Evolutionary conservation across 768 basidiomycete species (phyloP).

Genomic region (Wakefieldia striispora): DNA sequence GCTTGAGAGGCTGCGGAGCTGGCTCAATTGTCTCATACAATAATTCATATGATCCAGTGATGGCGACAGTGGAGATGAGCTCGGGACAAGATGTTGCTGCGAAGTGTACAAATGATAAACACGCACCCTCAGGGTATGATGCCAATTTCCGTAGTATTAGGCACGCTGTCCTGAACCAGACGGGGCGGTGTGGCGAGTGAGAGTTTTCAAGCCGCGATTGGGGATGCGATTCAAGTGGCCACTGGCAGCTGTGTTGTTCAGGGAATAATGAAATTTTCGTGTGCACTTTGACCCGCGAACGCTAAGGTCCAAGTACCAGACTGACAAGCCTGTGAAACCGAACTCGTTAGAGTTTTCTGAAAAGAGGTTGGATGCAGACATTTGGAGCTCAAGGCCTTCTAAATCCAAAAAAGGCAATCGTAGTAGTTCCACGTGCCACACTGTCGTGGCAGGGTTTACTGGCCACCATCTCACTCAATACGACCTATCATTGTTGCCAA

Average conservation of each 20-base stretch:
- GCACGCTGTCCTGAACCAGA: neutral
- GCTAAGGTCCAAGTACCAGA: slow-evolving; percentile 7
- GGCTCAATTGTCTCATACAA: neutral
- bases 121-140: slow-evolving; percentile 19
- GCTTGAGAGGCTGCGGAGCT: slow-evolving; percentile 6
- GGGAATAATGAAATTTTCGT: slow-evolving; percentile 4
- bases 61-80: neutral
- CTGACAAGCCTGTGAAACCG: slow-evolving; percentile 5
- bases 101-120: neutral
- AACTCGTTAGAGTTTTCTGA: neutral
- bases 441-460: neutral
- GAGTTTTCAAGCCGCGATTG: neutral
- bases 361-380: neutral
- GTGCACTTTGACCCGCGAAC: neutral
- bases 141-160: slow-evolving; percentile 22
- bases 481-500: neutral
- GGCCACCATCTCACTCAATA: no score
- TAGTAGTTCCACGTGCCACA: slow-evolving; percentile 5
- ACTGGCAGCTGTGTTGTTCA: neutral
- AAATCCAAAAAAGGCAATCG: slow-evolving; percentile 8
- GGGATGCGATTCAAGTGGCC: slow-evolving; percentile 9
- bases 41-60: slow-evolving; percentile 3
- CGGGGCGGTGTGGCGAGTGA: neutral
- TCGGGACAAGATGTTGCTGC: neutral
- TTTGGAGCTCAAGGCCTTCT: no score